Base-by-base conservation (phyloP, 2,329 filamentous ascomycete species). In the Talaromyces funiculosus region DNA sequence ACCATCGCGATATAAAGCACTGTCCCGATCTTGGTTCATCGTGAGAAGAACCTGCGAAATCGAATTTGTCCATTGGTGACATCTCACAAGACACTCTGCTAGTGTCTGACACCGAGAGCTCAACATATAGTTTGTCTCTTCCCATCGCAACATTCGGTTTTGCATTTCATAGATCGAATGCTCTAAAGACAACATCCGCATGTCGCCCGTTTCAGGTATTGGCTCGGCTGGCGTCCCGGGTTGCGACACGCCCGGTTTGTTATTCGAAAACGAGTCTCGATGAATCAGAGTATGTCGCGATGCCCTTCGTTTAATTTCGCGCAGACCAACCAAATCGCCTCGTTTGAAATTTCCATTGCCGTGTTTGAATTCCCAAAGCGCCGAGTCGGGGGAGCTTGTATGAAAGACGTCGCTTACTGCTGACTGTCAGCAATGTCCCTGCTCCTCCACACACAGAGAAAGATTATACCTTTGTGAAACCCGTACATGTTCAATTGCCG, bases 401-500 rank as follows among this genome's bases (percentile, higher is more conserved):
- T 97, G 93, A 72, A 97, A 99, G 22, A 97, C 94, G 73, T 99
- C 94, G 79, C 94, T 97, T 69, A 97, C 94, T 97, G 42, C 56
- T 45, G 14, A n/a, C 4, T 20, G 22, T 51, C 31, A 61, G 37
- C 49, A 20, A 33, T 20, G 6, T 29, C 4, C 22, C 16, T 31
- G 4, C 4, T n/a, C n/a, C n/a, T n/a, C n/a, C n/a, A n/a, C 8
- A 14, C 31, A 49, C 20, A 22, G 16, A 40, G 49, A 26, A 63
- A 24, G 59, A 66, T 73, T 5, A 54, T 75, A 95, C 92, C 92
- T 89, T 99, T 99, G 74, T 99, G 94, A 75, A 99, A 99, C 6
- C 94, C 94, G 69, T 99, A 99, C 94, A 99, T 99, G 73, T 99
- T 99, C 55, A 99, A 79, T 77, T 99, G 94, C 53, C 94, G 86